phyloP scores from a whole-genome alignment of 768 basidiomycete genomes.

The Collybia sp. region DNA sequence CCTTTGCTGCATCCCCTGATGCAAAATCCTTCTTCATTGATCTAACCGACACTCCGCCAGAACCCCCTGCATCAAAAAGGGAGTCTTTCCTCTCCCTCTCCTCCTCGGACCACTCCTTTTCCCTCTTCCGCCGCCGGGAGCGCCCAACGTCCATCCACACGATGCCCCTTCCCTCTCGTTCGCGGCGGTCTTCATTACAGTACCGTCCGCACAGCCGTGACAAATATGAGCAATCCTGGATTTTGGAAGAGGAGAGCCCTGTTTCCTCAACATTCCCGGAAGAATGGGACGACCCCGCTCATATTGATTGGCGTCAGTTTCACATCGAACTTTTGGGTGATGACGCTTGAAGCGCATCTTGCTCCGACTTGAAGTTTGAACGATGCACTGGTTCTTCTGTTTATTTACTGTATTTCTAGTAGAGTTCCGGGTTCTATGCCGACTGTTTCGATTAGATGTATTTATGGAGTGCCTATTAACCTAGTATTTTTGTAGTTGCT shows the following conservation, averaged over 20 bases:
- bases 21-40: conserved; percentile 43
- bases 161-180: conserved; percentile 20
- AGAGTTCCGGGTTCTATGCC: conserved; percentile 1
- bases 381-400: neutral
- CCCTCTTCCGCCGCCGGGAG: conserved; percentile 16
- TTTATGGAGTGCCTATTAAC: no score
- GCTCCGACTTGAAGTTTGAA: neutral
- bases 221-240: conserved; percentile 30
- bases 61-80: conserved; percentile 18
- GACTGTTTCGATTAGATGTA: neutral
- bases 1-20: conserved; percentile 33
- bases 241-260: conserved; percentile 32
- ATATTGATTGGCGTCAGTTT: conserved; percentile 56
- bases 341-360: conserved; percentile 9
- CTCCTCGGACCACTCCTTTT: conserved; percentile 20
- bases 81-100: conserved; percentile 40
- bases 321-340: conserved; percentile 39
- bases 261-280: conserved; percentile 13
- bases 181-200: conserved; percentile 26
- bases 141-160: conserved; percentile 26
- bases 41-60: conserved; percentile 18
- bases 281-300: conserved; percentile 30
- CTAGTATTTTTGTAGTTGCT: no score
- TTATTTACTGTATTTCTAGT: neutral
- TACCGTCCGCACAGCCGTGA: conserved; percentile 20